phyloP scores from a whole-genome alignment of 2,329 filamentous ascomycete genomes.

The Paecilomyces fulvus region DNA sequence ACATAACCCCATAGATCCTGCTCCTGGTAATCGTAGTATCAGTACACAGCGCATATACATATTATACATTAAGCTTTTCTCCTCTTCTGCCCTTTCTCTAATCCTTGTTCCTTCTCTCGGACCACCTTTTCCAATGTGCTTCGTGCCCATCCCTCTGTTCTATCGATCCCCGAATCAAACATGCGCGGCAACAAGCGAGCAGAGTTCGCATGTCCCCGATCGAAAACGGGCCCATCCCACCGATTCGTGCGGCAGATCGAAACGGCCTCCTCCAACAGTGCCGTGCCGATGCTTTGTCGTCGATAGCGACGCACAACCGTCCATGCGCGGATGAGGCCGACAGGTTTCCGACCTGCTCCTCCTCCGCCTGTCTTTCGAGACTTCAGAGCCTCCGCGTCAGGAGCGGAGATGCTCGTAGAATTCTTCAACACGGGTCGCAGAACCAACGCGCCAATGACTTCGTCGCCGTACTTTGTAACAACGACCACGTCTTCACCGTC shows the following conservation, averaged over 20 bases:
- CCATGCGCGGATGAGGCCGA: conserved; percentile 65
- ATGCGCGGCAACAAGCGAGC: conserved; percentile 52
- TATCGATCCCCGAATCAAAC: conserved; percentile 55
- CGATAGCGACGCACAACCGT: conserved; percentile 65
- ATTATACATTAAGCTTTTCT: background rate
- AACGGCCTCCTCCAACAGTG: conserved; percentile 66
- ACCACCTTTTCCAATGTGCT: conserved; percentile 26
- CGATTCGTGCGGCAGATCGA: conserved; percentile 58
- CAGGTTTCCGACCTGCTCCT: conserved; percentile 8
- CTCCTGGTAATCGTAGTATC: too few species aligned
- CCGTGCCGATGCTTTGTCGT: conserved; percentile 61
- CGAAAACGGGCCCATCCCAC: conserved; percentile 63
- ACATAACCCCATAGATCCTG: too few species aligned
- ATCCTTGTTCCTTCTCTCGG: conserved; percentile 4
- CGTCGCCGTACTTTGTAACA: conserved; percentile 50
- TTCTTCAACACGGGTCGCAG: conserved; percentile 30
- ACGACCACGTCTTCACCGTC: conserved; percentile 49
- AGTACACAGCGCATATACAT: background rate
- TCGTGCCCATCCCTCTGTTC: conserved; percentile 49
- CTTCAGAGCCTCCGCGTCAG: conserved; percentile 4
- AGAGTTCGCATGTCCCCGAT: conserved; percentile 68
- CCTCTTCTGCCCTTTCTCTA: background rate
- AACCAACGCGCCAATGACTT: conserved; percentile 63
- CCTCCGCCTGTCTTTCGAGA: background rate
- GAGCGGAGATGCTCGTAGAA: conserved; percentile 1